phyloP scores from a whole-genome alignment of 805 yeast genomes.

The Yamadazyma insecticola region DNA sequence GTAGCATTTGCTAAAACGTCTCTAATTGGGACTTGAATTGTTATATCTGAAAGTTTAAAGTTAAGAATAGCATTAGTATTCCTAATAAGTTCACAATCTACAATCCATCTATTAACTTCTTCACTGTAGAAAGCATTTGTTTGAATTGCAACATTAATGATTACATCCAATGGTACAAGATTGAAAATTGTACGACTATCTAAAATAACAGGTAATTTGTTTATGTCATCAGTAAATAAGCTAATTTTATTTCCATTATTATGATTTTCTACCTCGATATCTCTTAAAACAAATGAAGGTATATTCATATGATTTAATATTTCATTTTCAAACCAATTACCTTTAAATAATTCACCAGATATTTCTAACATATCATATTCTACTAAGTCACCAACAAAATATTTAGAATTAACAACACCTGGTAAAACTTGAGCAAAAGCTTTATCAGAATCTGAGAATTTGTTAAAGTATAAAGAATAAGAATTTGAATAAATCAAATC shows the following conservation, averaged over 20 bases:
- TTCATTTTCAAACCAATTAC: conserved; percentile 8
- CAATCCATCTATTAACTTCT: conserved; percentile 51
- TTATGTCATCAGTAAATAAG: conserved; percentile 26
- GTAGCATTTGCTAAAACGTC: conserved; percentile 41
- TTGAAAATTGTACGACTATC: conserved; percentile 51
- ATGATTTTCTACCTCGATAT: conserved; percentile 21
- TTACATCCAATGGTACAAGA: conserved; percentile 50
- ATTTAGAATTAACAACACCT: conserved; percentile 54
- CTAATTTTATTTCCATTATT: conserved; percentile 31
- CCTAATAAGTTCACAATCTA: conserved; percentile 50
- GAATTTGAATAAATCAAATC: conserved; percentile 25
- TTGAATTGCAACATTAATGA: conserved; percentile 64
- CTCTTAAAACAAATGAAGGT: conserved; percentile 28
- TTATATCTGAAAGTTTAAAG: conserved; percentile 49
- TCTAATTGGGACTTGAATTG: conserved; percentile 46
- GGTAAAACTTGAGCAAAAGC: conserved; percentile 40
- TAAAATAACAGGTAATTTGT: conserved; percentile 46
- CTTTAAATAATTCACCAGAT: conserved; percentile 41
- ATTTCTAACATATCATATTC: conserved; percentile 42
- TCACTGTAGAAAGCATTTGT: conserved; percentile 58
- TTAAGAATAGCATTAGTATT: conserved; percentile 46
- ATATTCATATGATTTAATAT: conserved; percentile 12
- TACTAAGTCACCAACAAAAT: conserved; percentile 43
- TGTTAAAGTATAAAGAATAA: conserved; percentile 30
- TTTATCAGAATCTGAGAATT: conserved; percentile 7